Conservation (phyloP, 129 eudicot species). For the Flaveria trinervia region DNA sequence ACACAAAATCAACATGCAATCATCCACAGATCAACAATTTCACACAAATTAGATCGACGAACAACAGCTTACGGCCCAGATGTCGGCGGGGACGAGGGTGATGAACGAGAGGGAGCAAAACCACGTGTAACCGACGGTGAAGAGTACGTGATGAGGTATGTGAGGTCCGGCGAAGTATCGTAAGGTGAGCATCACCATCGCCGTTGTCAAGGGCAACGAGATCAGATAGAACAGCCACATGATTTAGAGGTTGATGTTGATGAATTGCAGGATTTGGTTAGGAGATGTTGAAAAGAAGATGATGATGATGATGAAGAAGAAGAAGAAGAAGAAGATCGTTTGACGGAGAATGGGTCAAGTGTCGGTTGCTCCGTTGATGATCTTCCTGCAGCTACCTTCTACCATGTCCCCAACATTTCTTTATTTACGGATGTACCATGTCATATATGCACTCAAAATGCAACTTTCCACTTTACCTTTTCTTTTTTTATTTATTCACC, state of each 20-base stretch:
- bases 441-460: too few relatives aligned
- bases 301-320: too few relatives aligned
- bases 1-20: background rate
- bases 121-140: constrained; percentile 88
- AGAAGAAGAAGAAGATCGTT: too few relatives aligned
- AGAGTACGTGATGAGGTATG: constrained; percentile 66
- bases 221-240: constrained; percentile 78
- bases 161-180: constrained; percentile 81
- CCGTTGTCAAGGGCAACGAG: constrained; percentile 72
- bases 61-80: constrained; percentile 58
- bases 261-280: background rate
- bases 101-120: constrained; percentile 70
- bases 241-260: constrained; percentile 31
- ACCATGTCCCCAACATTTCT: too few relatives aligned
- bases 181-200: constrained; percentile 70
- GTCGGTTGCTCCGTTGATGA: too few relatives aligned
- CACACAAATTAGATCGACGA: background rate
- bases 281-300: background rate
- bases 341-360: too few relatives aligned
- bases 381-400: too few relatives aligned
- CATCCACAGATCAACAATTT: too few relatives aligned
- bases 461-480: too few relatives aligned
- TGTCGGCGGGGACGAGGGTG: constrained; percentile 84
- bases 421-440: too few relatives aligned
- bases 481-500: too few relatives aligned